A percentile compares a stretch with the other conserved stretches of the same genome.
Conservation (phyloP, 345 rosid species). For the Dipteronia dyeriana region DNA sequence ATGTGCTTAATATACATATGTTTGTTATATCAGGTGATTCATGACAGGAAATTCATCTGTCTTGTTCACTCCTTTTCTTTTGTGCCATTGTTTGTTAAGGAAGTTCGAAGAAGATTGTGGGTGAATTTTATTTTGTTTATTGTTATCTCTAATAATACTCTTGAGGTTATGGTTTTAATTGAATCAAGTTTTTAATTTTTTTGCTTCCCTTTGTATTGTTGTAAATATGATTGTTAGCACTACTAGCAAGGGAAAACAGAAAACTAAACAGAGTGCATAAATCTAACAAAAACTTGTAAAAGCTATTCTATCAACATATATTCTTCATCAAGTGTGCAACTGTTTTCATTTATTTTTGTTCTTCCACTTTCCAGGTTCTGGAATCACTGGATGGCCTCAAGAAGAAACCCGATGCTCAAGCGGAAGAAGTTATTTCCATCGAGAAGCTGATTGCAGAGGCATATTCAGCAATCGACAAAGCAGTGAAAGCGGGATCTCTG, state of each 20-base stretch:
- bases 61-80: neutral
- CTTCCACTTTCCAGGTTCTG: conserved; percentile 55
- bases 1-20: no score
- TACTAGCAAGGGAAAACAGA: neutral
- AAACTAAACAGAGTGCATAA: neutral
- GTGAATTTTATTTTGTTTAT: neutral
- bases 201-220: neutral
- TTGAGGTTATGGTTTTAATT: neutral
- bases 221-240: neutral
- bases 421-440: conserved; percentile 64
- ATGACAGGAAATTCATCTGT: neutral
- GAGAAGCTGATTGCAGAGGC: conserved; percentile 90
- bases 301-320: neutral
- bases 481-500: conserved; percentile 66
- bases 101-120: neutral
- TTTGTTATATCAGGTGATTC: neutral
- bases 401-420: conserved; percentile 81
- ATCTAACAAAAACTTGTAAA: conserved; percentile 4
- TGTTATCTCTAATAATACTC: neutral
- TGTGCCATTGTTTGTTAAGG: neutral
- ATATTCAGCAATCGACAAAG: conserved; percentile 83
- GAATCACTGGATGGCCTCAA: conserved; percentile 68
- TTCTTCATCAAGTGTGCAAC: neutral
- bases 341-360: neutral
- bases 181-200: neutral